Evolutionary conservation across 2,329 filamentous ascomycete genomes (phyloP).

Genomic region (Fusarium aywerte): DNA sequence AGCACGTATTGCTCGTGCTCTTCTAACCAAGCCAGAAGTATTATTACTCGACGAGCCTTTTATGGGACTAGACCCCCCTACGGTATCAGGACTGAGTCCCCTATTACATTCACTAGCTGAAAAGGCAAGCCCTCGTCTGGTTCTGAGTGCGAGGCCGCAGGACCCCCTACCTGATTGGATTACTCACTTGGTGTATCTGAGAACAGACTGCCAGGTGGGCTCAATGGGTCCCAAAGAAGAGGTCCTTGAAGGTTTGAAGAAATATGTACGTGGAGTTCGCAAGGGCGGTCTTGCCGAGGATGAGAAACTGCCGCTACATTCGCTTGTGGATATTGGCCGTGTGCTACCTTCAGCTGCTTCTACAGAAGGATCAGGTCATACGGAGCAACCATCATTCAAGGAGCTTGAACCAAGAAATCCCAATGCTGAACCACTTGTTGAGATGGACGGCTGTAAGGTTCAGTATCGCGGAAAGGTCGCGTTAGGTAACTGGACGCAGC

Average conservation of each 20-base stretch:
- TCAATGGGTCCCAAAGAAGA: conserved; percentile 72
- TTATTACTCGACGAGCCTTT: conserved; percentile 93
- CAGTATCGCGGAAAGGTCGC: conserved; percentile 81
- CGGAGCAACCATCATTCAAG: conserved; percentile 23
- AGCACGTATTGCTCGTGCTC: conserved; percentile 86
- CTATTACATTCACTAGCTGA: conserved; percentile 76
- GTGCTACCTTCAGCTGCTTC: conserved; percentile 50
- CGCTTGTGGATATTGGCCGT: conserved; percentile 62
- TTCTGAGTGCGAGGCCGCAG: conserved; percentile 84
- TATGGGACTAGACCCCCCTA: conserved; percentile 92
- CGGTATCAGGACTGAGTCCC: conserved; percentile 75
- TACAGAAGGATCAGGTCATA: conserved; percentile 4
- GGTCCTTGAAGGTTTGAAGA: conserved; percentile 66
- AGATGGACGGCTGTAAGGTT: conserved; percentile 88
- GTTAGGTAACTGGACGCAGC: conserved; percentile 82
- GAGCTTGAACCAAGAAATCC: conserved; percentile 40
- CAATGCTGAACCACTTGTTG: conserved; percentile 76
- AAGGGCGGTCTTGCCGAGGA: conserved; percentile 59
- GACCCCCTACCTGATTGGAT: conserved; percentile 92
- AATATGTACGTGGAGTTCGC: conserved; percentile 60
- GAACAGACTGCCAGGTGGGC: conserved; percentile 72
- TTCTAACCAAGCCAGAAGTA: conserved; percentile 82
- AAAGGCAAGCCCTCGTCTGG: conserved; percentile 73
- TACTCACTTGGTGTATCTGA: conserved; percentile 81
- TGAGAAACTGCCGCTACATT: conserved; percentile 59